Evolutionary conservation across 108 stramenopile genomes (phyloP), one percentile per base, ranked within the genome.

Genomic region (Nitzschia inconspicua): DNA sequence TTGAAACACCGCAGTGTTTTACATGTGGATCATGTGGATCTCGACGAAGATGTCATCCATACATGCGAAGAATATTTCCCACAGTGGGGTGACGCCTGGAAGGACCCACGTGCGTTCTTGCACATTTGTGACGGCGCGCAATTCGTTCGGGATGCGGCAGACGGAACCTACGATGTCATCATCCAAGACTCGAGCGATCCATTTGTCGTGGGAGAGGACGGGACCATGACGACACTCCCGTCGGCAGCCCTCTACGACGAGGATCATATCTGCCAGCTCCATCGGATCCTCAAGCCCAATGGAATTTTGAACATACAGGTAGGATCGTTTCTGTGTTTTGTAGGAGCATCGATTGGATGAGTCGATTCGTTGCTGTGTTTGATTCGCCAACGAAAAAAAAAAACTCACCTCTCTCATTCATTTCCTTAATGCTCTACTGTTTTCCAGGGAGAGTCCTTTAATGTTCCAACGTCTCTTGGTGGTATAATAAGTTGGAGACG

Each of bases 161-260:
- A 64, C 44, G 44, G 36, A n/a, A 64, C 47, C 16, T 91, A 91
- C 60, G 84, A 91, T 72, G 78, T 86, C 6, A 87, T 91, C 47
- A 71, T 91, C 52, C 89, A 91, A 65, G 89, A 91, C 70, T 80
- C 83, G 0, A 77, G 75, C 9, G 89, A 91, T 75, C 89, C 85
- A 3, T 91, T 74, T 61, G 58, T 63, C 31, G 72, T 66, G 37
- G 63, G 72, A 9, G 79, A 74, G n/a, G 73, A 77, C 47, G 89
- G 89, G 0, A 55, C 57, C 0, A 55, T 68, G 34, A 70, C 70
- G 2, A 66, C 68, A 3, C 37, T 85, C 5, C 89, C 89, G 10
- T 85, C 83, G n/a, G 63, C 65, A 46, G 78, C 72, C 3, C 58
- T 91, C 32, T 91, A 85, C 48, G 63, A 80, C 34, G 42, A 65